Conservation (phyloP, 2,329 filamentous ascomycete genomes). For the Monosporascus sp. region DNA sequence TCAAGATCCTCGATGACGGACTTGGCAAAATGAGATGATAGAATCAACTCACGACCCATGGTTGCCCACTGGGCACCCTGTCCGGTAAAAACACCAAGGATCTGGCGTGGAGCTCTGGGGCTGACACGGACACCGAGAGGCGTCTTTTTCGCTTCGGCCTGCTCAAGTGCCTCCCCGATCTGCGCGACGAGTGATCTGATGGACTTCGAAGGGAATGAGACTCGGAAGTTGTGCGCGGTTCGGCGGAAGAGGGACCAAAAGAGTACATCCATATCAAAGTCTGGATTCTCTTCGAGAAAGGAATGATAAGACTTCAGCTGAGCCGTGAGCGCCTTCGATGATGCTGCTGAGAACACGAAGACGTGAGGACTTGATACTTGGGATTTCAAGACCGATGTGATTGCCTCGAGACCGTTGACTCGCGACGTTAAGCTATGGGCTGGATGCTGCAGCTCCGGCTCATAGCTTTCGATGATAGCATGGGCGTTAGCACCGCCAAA, state of each 20-base stretch:
- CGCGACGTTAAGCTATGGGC: too few relatives aligned
- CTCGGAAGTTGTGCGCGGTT: not conserved
- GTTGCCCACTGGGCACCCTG: conserved; percentile 28
- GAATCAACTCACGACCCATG: conserved; percentile 19
- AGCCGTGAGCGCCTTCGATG: too few relatives aligned
- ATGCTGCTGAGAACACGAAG: too few relatives aligned
- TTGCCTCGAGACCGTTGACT: not conserved
- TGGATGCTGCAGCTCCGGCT: too few relatives aligned
- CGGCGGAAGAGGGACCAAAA: conserved; percentile 8
- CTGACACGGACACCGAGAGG: too few relatives aligned
- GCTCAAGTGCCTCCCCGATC: not conserved
- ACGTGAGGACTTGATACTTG: too few relatives aligned
- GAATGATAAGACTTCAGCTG: too few relatives aligned
- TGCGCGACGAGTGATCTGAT: not conserved
- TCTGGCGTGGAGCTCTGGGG: too few relatives aligned
- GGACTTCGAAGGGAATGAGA: too few relatives aligned
- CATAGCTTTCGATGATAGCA: conserved; percentile 14
- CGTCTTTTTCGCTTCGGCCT: too few relatives aligned
- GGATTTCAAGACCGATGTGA: conserved; percentile 5
- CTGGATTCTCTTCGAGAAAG: too few relatives aligned
- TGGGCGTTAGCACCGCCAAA: conserved; percentile 23
- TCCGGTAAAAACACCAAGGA: conserved; percentile 25
- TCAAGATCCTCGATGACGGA: conserved; percentile 14
- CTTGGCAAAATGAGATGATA: conserved; percentile 5
- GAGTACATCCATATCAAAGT: too few relatives aligned